Conservation (phyloP, 768 basidiomycete genomes). For the Sistotremastrum suecicum region DNA sequence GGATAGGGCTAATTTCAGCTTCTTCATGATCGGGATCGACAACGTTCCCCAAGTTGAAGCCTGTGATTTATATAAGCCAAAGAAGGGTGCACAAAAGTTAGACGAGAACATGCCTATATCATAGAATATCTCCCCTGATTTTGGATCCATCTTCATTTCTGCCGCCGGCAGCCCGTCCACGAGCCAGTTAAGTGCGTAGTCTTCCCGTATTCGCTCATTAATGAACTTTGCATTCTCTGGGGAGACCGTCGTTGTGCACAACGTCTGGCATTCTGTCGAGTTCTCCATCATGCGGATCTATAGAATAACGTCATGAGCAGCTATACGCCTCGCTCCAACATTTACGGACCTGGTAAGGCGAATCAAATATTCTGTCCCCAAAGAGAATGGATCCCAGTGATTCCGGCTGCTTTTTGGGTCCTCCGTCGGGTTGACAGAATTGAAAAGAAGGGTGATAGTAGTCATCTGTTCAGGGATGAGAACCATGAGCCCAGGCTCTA, state of each 20-base stretch:
- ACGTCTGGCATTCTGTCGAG: conserved; percentile 56
- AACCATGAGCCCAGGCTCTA: conserved; percentile 3
- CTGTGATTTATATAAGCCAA: conserved; percentile 20
- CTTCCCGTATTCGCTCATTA: conserved; percentile 81
- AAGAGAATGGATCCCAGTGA: conserved; percentile 90
- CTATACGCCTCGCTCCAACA: not conserved
- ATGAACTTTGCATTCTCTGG: conserved; percentile 75
- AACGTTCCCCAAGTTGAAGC: conserved; percentile 80
- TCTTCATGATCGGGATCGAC: conserved; percentile 30
- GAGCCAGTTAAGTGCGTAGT: conserved; percentile 91
- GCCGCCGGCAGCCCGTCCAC: conserved; percentile 89
- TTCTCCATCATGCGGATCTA: conserved; percentile 75
- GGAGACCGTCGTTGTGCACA: conserved; percentile 53
- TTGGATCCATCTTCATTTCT: conserved; percentile 75
- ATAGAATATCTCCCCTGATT: conserved; percentile 76
- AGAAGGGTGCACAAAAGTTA: not conserved
- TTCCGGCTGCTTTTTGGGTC: conserved; percentile 64
- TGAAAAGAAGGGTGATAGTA: conserved; percentile 81
- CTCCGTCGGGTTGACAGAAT: conserved; percentile 73
- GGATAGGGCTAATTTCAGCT: conserved; percentile 42
- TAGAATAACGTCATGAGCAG: not conserved
- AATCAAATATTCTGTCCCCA: conserved; percentile 88
- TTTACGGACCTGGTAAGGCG: conserved; percentile 64
- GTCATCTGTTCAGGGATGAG: conserved; percentile 45
- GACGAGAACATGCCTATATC: conserved; percentile 41